These are phyloP conservation scores for Clathrospora elynae DNA, from an alignment of 2,329 filamentous ascomycete genomes.

Conservation along the genomic window DNA sequence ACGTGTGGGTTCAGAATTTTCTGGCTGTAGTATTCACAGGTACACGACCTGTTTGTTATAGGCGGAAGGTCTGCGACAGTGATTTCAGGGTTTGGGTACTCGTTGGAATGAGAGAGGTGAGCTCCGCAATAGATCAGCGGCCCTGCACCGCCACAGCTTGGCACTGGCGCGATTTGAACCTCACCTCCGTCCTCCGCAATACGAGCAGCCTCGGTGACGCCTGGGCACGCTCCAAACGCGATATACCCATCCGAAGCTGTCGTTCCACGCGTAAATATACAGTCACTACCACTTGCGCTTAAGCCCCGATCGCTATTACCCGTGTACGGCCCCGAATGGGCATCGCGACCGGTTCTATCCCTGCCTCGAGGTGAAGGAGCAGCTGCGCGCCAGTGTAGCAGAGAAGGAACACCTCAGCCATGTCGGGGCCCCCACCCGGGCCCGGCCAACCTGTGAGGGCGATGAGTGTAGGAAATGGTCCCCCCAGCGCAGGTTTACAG, in stretches of 20 bases:
- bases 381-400: conserved; percentile 16
- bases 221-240: conserved; percentile 7
- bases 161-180: conserved; percentile 26
- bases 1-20: conserved; percentile 7
- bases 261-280: conserved; percentile 5
- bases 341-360: conserved; percentile 24
- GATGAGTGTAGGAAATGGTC: conserved; percentile 52
- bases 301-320: background rate
- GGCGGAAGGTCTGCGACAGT: conserved; percentile 1
- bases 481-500: conserved; percentile 47
- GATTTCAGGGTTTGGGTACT: background rate
- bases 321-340: conserved; percentile 14
- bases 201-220: conserved; percentile 14
- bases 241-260: conserved; percentile 1
- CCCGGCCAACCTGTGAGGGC: conserved; percentile 43
- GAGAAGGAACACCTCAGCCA: conserved; percentile 30
- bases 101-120: conserved; percentile 3
- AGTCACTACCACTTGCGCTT: conserved; percentile 1
- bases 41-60: conserved; percentile 5
- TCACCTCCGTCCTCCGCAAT: conserved; percentile 35
- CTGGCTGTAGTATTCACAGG: too few relatives aligned
- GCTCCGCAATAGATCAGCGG: conserved; percentile 3
- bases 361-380: conserved; percentile 30
- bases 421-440: conserved; percentile 47
- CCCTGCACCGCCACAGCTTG: conserved; percentile 22